Evolutionary conservation across 148 eudicot species (phyloP).

Genomic region (Camellia japonica): DNA sequence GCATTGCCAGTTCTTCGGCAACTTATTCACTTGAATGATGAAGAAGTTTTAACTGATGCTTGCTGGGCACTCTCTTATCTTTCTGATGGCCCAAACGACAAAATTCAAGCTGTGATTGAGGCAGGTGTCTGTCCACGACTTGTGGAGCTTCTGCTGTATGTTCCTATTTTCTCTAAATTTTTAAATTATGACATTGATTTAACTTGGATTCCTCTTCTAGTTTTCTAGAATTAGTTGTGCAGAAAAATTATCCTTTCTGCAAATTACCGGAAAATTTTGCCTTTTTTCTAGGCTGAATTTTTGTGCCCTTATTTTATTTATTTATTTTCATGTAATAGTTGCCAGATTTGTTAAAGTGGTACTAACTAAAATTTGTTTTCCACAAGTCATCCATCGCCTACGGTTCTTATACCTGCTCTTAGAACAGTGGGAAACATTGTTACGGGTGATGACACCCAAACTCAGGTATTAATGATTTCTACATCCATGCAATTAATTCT

Average conservation of each 20-base stretch:
- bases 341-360: background rate
- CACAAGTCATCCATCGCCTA: constrained; percentile 42
- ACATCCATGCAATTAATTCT: too few relatives aligned
- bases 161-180: constrained; percentile 7
- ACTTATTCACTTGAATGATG: constrained; percentile 74
- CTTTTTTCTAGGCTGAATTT: background rate
- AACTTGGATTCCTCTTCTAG: background rate
- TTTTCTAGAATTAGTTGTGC: background rate
- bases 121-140: constrained; percentile 85
- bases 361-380: constrained; percentile 14
- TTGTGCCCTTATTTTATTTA: background rate
- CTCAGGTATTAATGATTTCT: constrained; percentile 32
- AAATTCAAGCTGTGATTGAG: constrained; percentile 93
- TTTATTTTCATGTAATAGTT: background rate
- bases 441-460: constrained; percentile 48
- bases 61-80: constrained; percentile 98
- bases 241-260: background rate
- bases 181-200: background rate
- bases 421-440: constrained; percentile 52
- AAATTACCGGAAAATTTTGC: background rate
- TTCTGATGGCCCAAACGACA: constrained; percentile 93
- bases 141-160: constrained; percentile 79
- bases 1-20: constrained; percentile 77
- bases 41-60: constrained; percentile 91
- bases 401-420: constrained; percentile 53